These are phyloP conservation scores for Rhizopogon vulgaris DNA, from an alignment of 768 basidiomycete species.

Conservation along the genomic window DNA sequence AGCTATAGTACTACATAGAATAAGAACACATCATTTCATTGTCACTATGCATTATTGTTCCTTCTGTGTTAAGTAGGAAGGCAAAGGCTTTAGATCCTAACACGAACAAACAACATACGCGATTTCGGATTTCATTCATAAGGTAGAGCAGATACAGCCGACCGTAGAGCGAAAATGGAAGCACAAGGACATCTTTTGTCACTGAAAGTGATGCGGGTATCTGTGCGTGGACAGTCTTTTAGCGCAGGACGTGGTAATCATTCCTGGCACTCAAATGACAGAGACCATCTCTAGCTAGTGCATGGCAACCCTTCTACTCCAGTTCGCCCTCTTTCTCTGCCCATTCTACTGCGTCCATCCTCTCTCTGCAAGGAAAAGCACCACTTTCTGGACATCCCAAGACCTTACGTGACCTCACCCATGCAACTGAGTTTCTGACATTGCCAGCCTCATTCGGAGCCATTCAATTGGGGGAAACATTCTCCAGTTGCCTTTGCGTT, in stretches of 20 bases:
- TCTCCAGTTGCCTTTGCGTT: constrained; percentile 74
- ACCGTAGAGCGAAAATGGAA: constrained; percentile 30
- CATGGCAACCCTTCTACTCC: constrained; percentile 87
- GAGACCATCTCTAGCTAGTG: constrained; percentile 68
- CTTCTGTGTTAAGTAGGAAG: constrained; percentile 4
- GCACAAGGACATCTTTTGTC: constrained; percentile 62
- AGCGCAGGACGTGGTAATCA: not conserved
- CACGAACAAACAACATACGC: constrained; percentile 16
- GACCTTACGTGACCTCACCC: constrained; percentile 75
- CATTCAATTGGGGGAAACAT: constrained; percentile 87
- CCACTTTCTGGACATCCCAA: constrained; percentile 76
- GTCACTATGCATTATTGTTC: too few relatives aligned
- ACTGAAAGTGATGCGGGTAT: constrained; percentile 83
- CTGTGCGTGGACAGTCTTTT: constrained; percentile 46
- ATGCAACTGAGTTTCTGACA: constrained; percentile 72
- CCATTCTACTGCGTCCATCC: constrained; percentile 70
- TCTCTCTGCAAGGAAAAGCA: constrained; percentile 66
- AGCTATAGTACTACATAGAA: too few relatives aligned
- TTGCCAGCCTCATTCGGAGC: constrained; percentile 80
- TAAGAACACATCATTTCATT: too few relatives aligned
- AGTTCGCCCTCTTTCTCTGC: constrained; percentile 77
- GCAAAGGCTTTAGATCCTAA: constrained; percentile 15
- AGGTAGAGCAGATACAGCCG: not conserved
- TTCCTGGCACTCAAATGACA: constrained; percentile 21
- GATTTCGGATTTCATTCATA: not conserved